Percentiles rank a stretch among this genome's conserved stretches.
Conservation (phyloP, 2,329 filamentous ascomycete species). For the Arthrobotrys sinensis region DNA sequence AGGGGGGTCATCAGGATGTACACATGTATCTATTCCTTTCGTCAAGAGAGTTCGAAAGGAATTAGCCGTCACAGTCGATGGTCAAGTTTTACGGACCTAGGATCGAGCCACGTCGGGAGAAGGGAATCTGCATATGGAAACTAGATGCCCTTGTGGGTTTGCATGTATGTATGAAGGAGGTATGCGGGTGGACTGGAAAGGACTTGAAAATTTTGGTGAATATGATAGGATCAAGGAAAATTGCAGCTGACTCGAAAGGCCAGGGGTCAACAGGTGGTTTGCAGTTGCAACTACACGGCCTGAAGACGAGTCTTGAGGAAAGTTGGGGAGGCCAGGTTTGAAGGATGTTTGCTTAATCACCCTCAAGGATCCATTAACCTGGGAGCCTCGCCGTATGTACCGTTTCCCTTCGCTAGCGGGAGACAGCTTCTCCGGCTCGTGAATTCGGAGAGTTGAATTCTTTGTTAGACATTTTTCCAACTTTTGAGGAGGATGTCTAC, state of each 20-base stretch:
- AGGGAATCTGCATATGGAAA: constrained; percentile 9
- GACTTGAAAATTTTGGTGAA: constrained; percentile 3
- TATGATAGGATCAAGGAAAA: background rate
- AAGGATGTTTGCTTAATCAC: constrained; percentile 16
- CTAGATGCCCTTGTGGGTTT: background rate
- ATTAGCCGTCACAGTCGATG: constrained; percentile 8
- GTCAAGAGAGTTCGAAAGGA: background rate
- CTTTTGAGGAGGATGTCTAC: background rate
- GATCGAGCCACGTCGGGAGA: background rate
- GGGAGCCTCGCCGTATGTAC: constrained; percentile 6
- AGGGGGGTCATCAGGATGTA: background rate
- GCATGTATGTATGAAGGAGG: constrained; percentile 1
- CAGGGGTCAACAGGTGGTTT: background rate
- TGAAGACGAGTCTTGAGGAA: constrained; percentile 1
- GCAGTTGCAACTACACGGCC: background rate
- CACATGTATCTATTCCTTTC: constrained; percentile 19
- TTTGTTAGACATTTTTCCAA: constrained; percentile 8
- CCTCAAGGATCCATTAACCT: constrained; percentile 12
- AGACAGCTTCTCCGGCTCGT: background rate
- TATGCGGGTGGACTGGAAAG: constrained; percentile 9
- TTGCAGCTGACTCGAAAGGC: constrained; percentile 2
- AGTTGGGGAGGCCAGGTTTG: background rate
- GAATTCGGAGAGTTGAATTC: background rate
- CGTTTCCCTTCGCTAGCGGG: constrained; percentile 4
- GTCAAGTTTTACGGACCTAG: background rate